Evolutionary conservation across 495 filamentous ascomycete genomes (phyloP).

Genomic region (Aspergillus incahuasiensis): DNA sequence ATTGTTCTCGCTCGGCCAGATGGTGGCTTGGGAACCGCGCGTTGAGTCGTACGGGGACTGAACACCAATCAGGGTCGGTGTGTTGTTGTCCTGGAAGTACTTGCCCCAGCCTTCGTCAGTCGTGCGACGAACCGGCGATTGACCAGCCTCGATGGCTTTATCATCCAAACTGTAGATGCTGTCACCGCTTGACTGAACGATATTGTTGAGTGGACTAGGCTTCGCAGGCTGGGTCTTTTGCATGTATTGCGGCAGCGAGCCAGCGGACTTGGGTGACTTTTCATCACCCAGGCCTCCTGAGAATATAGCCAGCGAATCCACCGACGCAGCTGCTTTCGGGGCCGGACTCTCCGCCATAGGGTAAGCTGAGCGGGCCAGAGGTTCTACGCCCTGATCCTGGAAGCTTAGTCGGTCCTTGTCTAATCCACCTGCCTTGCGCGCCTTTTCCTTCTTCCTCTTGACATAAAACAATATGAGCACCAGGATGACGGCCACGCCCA

Average conservation of each 20-base stretch:
- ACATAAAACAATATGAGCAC: slow-evolving; percentile 63
- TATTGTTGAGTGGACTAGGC: slow-evolving; percentile 31
- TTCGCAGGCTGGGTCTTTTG: slow-evolving; percentile 17
- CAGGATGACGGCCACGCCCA: slow-evolving; percentile 67
- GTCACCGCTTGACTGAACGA: slow-evolving; percentile 30
- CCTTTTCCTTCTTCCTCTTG: slow-evolving; percentile 53
- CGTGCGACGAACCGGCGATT: slow-evolving; percentile 27
- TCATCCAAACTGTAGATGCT: slow-evolving; percentile 25
- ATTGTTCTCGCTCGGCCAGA: slow-evolving; percentile 31
- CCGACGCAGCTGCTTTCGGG: slow-evolving; percentile 44
- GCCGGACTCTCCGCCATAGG: slow-evolving; percentile 41
- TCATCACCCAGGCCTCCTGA: slow-evolving; percentile 37
- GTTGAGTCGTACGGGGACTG: slow-evolving; percentile 9
- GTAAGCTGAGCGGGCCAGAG: slow-evolving; percentile 40
- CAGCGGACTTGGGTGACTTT: slow-evolving; percentile 29
- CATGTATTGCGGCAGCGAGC: slow-evolving; percentile 22
- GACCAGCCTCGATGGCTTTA: slow-evolving; percentile 19
- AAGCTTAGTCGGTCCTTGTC: slow-evolving; percentile 61
- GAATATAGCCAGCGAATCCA: slow-evolving; percentile 41
- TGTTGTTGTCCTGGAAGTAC: slow-evolving; percentile 53
- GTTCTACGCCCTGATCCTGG: slow-evolving; percentile 56
- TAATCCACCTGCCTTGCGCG: slow-evolving; percentile 49
- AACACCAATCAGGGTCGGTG: slow-evolving; percentile 35
- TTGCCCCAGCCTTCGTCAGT: slow-evolving; percentile 56
- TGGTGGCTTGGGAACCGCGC: slow-evolving; percentile 29